A percentile compares a stretch with the other conserved stretches of the same genome.
Evolutionary conservation across 768 basidiomycete genomes (phyloP).

Genomic region (Rossbeevera mucosa): DNA sequence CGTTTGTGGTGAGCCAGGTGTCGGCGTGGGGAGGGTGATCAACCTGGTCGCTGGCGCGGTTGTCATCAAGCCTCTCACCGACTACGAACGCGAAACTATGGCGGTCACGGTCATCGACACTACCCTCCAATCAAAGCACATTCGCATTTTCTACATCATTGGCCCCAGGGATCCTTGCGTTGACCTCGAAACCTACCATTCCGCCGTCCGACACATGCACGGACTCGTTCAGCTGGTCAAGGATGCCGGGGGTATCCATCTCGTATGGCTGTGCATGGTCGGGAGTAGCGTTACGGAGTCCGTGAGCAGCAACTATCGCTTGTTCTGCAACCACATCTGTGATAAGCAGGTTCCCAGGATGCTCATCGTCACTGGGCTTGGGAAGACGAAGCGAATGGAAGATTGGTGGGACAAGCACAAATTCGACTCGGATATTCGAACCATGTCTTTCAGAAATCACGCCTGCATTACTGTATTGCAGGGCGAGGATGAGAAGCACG

Average conservation of each 20-base stretch:
- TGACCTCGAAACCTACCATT: conserved; percentile 17
- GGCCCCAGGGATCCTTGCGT: conserved; percentile 30
- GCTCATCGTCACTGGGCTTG: conserved; percentile 38
- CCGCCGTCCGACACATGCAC: conserved; percentile 23
- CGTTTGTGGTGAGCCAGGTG: conserved; percentile 41
- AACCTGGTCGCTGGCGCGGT: conserved; percentile 19
- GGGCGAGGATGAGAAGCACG: conserved; percentile 18
- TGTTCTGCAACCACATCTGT: conserved; percentile 39
- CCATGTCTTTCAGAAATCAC: conserved; percentile 14
- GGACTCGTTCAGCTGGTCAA: conserved; percentile 25
- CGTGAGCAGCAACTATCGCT: conserved; percentile 32
- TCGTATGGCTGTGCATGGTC: conserved; percentile 38
- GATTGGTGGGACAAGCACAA: conserved; percentile 31
- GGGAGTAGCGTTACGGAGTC: conserved; percentile 33
- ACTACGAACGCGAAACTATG: conserved; percentile 33
- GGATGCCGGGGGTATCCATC: conserved; percentile 32
- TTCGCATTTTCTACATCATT: conserved; percentile 27
- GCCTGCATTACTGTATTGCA: conserved; percentile 30
- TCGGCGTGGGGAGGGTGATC: conserved; percentile 24
- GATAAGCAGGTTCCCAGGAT: conserved; percentile 31
- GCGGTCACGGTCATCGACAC: conserved; percentile 22
- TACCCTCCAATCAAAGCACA: conserved; percentile 15
- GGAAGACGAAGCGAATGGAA: conserved; percentile 29
- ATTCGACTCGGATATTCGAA: conserved; percentile 3
- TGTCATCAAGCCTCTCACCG: conserved; percentile 20